A percentile compares a stretch with the other conserved stretches of the same genome.
phyloP scores from a whole-genome alignment of 2,329 filamentous ascomycete genomes.

The Penicillium sp. region DNA sequence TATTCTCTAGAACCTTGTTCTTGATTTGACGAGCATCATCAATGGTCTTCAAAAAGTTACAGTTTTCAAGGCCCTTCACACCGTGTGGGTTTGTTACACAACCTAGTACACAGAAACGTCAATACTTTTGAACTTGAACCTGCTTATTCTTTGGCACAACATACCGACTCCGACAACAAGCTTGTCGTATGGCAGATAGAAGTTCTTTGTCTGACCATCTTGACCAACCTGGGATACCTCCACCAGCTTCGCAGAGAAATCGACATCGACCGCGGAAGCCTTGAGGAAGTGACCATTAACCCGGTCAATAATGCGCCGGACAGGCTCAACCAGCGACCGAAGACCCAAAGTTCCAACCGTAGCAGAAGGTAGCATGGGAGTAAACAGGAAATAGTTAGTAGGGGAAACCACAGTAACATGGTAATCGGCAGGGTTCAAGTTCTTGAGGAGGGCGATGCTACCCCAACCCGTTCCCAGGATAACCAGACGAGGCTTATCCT shows the following conservation, averaged over 20 bases:
- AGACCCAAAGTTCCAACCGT: constrained; percentile 94
- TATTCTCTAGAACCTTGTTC: constrained; percentile 82
- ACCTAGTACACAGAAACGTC: constrained; percentile 43
- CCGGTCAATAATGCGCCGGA: constrained; percentile 75
- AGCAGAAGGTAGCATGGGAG: constrained; percentile 94
- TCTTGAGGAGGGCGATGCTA: constrained; percentile 86
- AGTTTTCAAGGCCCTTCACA: constrained; percentile 90
- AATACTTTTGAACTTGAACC: not conserved
- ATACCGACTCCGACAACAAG: constrained; percentile 80
- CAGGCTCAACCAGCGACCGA: constrained; percentile 87
- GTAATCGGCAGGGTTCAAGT: constrained; percentile 85
- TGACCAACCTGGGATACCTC: constrained; percentile 75
- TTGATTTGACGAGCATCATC: constrained; percentile 87
- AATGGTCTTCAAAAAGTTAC: constrained; percentile 93
- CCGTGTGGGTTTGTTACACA: constrained; percentile 93
- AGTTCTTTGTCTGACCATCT: constrained; percentile 70
- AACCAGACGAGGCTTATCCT: constrained; percentile 88
- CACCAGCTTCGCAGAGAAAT: constrained; percentile 87
- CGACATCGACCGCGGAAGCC: constrained; percentile 81
- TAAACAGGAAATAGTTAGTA: constrained; percentile 96
- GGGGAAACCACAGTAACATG: constrained; percentile 94
- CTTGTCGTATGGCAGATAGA: constrained; percentile 98
- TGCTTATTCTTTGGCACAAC: constrained; percentile 19
- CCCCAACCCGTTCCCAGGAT: constrained; percentile 95
- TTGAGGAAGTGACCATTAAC: constrained; percentile 88